Conservation (phyloP, 805 yeast genomes). For the Cyberlindnera subsufficiens region DNA sequence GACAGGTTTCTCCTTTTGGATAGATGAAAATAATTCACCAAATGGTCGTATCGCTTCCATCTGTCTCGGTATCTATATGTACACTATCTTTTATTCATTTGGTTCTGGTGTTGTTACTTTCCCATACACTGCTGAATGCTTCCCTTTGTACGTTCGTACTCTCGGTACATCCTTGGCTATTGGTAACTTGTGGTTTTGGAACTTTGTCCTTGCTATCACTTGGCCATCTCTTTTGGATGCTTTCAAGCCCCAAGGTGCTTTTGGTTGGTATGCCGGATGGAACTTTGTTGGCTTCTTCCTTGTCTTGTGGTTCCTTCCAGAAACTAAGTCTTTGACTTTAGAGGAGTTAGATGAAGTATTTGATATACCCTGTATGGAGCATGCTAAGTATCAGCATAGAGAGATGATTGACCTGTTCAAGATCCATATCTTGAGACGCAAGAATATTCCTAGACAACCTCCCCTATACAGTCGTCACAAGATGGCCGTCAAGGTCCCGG, state of each 20-base stretch:
- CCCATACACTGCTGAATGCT: conserved; percentile 81
- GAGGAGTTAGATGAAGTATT: conserved; percentile 72
- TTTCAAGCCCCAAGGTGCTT: conserved; percentile 78
- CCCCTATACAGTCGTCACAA: conserved; percentile 55
- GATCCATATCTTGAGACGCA: conserved; percentile 39
- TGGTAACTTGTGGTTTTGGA: conserved; percentile 70
- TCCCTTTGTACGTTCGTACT: conserved; percentile 74
- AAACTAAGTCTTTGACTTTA: conserved; percentile 58
- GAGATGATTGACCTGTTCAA: conserved; percentile 38
- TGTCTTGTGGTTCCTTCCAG: conserved; percentile 67
- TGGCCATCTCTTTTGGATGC: conserved; percentile 70
- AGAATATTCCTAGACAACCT: conserved; percentile 40
- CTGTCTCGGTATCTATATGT: conserved; percentile 68
- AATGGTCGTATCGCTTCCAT: conserved; percentile 62
- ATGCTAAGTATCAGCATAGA: conserved; percentile 43
- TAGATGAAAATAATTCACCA: conserved; percentile 34
- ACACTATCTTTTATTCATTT: conserved; percentile 67
- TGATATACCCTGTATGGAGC: conserved; percentile 49
- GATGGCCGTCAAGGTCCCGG: conserved; percentile 53
- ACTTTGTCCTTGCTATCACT: conserved; percentile 63
- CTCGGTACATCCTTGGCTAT: conserved; percentile 78
- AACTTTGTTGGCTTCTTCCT: conserved; percentile 64
- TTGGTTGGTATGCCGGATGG: conserved; percentile 87
- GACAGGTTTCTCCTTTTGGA: conserved; percentile 71
- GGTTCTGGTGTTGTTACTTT: conserved; percentile 92